Base-by-base conservation (phyloP, 1,284 basidiomycete species). In the Vanrija sp. region DNA sequence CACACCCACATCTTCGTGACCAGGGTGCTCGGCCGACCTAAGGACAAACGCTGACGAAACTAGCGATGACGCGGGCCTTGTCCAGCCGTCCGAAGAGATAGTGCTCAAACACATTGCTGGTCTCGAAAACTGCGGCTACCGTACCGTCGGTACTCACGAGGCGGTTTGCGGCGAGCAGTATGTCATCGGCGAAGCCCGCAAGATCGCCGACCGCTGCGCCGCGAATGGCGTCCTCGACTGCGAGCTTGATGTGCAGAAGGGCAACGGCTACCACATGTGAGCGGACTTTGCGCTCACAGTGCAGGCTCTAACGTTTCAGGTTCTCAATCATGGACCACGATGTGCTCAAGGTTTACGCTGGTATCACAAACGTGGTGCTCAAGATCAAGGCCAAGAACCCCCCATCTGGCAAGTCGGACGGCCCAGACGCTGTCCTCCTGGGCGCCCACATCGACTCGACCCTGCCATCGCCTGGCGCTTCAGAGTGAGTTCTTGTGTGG, bases 141-240 rank as follows among this genome's bases (percentile, higher is more conserved):
- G 95, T 43, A 95, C 90, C 0, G 90, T 96, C 16, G 95, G 95
- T 1, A 95, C 93, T 0, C 81, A 82, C 42, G 89, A 97, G 72
- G 92, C 97, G 76, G 85, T 89, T 0, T 75, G 85, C 26, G 92
- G 88, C 6, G 93, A 97, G 66, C 78, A 82, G 40, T 97, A 92
- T 85, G 86, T 96, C 79, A 70, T 87, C 19, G 75, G 81, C 44
- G 82, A 88, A 65, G 86, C 87, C 3, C 77, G 84, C 55, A 78
- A 79, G 43, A 73, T 91, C 23, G 79, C 83, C 64, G 72, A 74
- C 21, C 73, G 84, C 54, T 93, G 90, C 66, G 82, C 87, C 38
- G 75, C 76, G 26, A 59, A 77, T 81, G 79, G 78, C 38, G 79
- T 86, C 57, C 74, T 93, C 38, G 81, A 92, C 66, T 91, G 92